Percentiles rank a stretch among this genome's conserved stretches.
These are phyloP conservation scores for Chrysoporthe deuterocubensis DNA, from an alignment of 2,329 filamentous ascomycete species.

Conservation along the genomic window DNA sequence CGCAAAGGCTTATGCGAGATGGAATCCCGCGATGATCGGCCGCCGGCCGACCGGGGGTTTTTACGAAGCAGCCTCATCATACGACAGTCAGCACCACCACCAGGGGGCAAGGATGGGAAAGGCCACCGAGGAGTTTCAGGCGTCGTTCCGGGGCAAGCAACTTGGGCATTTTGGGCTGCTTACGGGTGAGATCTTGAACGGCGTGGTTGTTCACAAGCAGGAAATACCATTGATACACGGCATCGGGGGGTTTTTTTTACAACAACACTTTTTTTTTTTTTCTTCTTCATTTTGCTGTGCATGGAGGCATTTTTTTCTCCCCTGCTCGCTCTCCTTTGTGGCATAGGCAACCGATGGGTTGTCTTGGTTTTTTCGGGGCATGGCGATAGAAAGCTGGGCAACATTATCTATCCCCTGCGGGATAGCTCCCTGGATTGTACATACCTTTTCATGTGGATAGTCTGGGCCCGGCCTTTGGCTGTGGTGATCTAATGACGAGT, in stretches of 20 bases:
- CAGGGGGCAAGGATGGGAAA: not conserved
- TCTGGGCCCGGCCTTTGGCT: slow-evolving; percentile 9
- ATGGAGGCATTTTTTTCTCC: not conserved
- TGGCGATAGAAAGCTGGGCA: not conserved
- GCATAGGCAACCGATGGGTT: slow-evolving; percentile 2
- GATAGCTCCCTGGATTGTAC: slow-evolving; percentile 1
- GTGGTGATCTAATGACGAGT: slow-evolving; percentile 27
- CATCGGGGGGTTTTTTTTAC: not conserved
- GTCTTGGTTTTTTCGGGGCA: not conserved
- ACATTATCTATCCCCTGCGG: not conserved
- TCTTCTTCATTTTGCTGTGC: slow-evolving; percentile 14
- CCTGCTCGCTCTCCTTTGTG: not conserved
- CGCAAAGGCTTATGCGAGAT: slow-evolving; percentile 11
- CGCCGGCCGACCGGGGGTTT: slow-evolving; percentile 8
- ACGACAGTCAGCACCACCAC: slow-evolving; percentile 1
- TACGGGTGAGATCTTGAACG: not conserved
- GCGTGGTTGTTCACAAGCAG: slow-evolving; percentile 7
- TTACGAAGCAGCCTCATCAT: not conserved
- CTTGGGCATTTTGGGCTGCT: slow-evolving; percentile 4
- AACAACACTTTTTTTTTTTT: not conserved
- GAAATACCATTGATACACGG: slow-evolving; percentile 13
- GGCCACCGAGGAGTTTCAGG: slow-evolving; percentile 6
- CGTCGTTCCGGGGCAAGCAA: slow-evolving; percentile 10
- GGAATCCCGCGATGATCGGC: slow-evolving; percentile 2
- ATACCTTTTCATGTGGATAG: slow-evolving; percentile 1